A percentile compares a stretch with the other conserved stretches of the same genome.
These are phyloP conservation scores for Monosporascus sp. DNA, from an alignment of 2,329 filamentous ascomycete genomes.

Conservation along the genomic window DNA sequence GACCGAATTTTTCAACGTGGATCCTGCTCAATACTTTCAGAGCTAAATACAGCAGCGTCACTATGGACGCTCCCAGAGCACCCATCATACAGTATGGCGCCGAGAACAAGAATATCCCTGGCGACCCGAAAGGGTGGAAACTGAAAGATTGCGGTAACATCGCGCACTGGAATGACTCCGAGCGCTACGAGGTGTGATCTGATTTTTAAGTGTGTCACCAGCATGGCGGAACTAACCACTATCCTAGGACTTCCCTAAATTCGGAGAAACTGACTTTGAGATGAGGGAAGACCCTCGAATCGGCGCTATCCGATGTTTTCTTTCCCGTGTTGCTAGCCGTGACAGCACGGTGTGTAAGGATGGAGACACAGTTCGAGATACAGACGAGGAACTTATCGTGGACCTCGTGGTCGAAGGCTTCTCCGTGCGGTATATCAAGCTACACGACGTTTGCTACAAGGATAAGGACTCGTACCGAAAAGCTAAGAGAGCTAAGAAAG, in stretches of 20 bases:
- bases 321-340: neutral
- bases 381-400: constrained; percentile 1
- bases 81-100: constrained; percentile 4
- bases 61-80: too few relatives aligned
- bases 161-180: constrained; percentile 2
- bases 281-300: constrained; percentile 1
- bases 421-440: neutral
- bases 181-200: neutral
- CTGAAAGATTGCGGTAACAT: constrained; percentile 9
- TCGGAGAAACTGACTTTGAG: constrained; percentile 1
- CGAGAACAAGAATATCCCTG: constrained; percentile 8
- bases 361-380: constrained; percentile 1
- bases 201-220: neutral
- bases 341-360: neutral
- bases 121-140: constrained; percentile 7
- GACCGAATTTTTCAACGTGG: too few relatives aligned
- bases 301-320: neutral
- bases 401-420: neutral
- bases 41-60: too few relatives aligned
- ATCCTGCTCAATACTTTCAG: too few relatives aligned
- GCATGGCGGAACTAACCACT: neutral
- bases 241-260: neutral
- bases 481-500: neutral
- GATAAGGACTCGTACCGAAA: constrained; percentile 3
- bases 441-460: constrained; percentile 1